Conservation (phyloP, 2,329 filamentous ascomycete genomes). For the Fusarium praegraminearum region DNA sequence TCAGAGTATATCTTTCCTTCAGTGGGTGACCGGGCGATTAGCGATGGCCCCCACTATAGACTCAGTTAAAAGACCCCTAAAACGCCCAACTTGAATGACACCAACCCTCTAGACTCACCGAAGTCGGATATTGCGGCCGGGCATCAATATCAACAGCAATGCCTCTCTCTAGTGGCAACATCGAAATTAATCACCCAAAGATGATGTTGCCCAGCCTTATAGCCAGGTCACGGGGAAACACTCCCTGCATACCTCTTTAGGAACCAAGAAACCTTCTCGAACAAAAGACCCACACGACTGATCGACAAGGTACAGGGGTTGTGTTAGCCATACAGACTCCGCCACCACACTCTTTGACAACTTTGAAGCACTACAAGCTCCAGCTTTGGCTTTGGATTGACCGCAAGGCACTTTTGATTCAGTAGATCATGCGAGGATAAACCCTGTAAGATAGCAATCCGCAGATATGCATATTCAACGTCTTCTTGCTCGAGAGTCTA, state of each 20-base stretch:
- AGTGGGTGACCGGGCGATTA: background rate
- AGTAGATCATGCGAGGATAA: background rate
- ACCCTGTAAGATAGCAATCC: slow-evolving; percentile 13
- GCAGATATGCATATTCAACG: slow-evolving; percentile 2
- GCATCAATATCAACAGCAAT: background rate
- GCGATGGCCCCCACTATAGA: background rate
- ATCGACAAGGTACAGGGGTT: slow-evolving; percentile 7
- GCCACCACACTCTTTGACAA: slow-evolving; percentile 13
- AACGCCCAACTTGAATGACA: background rate
- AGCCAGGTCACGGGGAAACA: slow-evolving; percentile 20
- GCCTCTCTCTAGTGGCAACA: slow-evolving; percentile 14
- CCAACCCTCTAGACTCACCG: background rate
- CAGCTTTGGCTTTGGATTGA: background rate
- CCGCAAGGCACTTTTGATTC: slow-evolving; percentile 18
- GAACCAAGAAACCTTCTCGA: slow-evolving; percentile 31
- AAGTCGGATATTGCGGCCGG: background rate
- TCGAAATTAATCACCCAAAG: background rate
- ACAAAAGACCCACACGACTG: background rate
- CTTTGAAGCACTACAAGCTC: background rate
- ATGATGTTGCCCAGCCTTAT: background rate
- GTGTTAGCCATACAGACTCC: slow-evolving; percentile 4
- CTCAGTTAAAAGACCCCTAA: background rate
- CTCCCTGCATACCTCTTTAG: slow-evolving; percentile 9
- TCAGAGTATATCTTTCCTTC: background rate
- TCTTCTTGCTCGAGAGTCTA: slow-evolving; percentile 5